phyloP scores from a whole-genome alignment of 2,329 filamentous ascomycete species.

The Pyrenophora teres region DNA sequence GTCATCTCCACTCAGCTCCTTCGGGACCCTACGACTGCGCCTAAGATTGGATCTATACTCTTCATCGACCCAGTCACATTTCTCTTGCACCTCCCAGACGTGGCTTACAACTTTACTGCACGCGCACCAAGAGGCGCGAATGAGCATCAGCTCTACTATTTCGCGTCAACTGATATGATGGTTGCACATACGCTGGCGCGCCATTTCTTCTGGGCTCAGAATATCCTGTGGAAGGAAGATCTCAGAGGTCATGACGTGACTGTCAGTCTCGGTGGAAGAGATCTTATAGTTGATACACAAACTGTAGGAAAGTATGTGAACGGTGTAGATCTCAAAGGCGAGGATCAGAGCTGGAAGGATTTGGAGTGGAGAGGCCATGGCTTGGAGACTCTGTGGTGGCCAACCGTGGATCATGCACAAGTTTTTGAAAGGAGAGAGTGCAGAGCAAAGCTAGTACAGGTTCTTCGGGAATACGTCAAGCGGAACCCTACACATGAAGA shows the following conservation, averaged over 20 bases:
- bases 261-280: constrained; percentile 63
- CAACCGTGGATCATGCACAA: constrained; percentile 67
- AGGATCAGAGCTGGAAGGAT: constrained; percentile 40
- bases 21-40: constrained; percentile 51
- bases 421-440: constrained; percentile 42
- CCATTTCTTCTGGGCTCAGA: constrained; percentile 74
- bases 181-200: constrained; percentile 67
- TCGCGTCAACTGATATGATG: constrained; percentile 69
- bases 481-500: constrained; percentile 10
- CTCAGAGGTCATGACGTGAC: constrained; percentile 57
- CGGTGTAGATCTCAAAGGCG: constrained; percentile 39
- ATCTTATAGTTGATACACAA: constrained; percentile 68
- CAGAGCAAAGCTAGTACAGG: constrained; percentile 28
- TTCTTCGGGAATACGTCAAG: constrained; percentile 34
- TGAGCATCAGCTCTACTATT: constrained; percentile 73
- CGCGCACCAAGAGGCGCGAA: constrained; percentile 56
- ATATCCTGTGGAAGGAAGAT: constrained; percentile 72
- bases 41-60: constrained; percentile 55
- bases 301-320: constrained; percentile 64
- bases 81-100: constrained; percentile 69
- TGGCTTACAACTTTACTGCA: constrained; percentile 69
- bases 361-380: constrained; percentile 48
- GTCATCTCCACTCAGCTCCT: constrained; percentile 67
- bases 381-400: constrained; percentile 65
- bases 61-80: constrained; percentile 69